Percentiles rank a stretch among this genome's conserved stretches.
These are phyloP conservation scores for Chlorella variabilis DNA, from an alignment of 163 green algal genomes.

Conservation along the genomic window DNA sequence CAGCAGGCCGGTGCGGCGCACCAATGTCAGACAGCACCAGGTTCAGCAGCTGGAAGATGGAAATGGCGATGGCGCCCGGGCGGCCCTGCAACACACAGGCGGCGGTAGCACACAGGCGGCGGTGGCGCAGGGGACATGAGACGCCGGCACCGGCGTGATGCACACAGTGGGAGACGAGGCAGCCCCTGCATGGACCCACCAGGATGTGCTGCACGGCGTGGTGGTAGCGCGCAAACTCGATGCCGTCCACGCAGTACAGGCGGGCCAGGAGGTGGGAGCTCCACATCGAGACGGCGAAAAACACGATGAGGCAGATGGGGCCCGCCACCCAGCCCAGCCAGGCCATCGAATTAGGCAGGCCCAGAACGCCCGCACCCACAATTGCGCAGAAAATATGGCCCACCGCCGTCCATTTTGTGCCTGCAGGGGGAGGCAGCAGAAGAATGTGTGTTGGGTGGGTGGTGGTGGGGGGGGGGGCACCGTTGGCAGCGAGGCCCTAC, in stretches of 20 bases:
- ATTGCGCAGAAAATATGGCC: slow-evolving; percentile 40
- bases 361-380: slow-evolving; percentile 38
- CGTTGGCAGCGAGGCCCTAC: too few species aligned
- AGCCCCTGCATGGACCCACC: background rate
- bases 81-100: slow-evolving; percentile 9
- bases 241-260: slow-evolving; percentile 38
- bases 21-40: slow-evolving; percentile 36
- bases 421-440: too few species aligned
- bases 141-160: too few species aligned
- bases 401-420: background rate
- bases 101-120: background rate
- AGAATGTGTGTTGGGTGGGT: too few species aligned
- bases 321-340: slow-evolving; percentile 55
- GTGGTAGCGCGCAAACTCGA: slow-evolving; percentile 46
- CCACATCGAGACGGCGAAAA: slow-evolving; percentile 49
- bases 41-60: slow-evolving; percentile 40
- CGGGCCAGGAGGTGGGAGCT: slow-evolving; percentile 44
- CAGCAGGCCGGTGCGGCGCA: background rate
- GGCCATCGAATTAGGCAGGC: slow-evolving; percentile 36
- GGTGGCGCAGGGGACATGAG: too few species aligned
- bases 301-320: slow-evolving; percentile 42
- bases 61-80: slow-evolving; percentile 6
- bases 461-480: background rate
- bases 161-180: background rate
- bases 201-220: slow-evolving; percentile 33